phyloP scores from a whole-genome alignment of 2,329 filamentous ascomycete species.

The Claviceps africana region DNA sequence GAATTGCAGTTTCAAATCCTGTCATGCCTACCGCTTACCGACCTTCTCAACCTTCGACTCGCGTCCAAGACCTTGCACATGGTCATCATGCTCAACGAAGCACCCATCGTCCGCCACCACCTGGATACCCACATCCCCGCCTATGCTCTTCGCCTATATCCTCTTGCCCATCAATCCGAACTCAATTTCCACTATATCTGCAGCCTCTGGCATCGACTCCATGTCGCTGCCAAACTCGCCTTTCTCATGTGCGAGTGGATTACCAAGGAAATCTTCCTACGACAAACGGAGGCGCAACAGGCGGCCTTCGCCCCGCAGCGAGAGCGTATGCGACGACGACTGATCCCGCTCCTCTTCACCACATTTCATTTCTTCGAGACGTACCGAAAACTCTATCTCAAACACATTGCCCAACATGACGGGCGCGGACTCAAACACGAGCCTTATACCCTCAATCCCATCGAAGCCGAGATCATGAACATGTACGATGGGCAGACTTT shows the following conservation, averaged over 20 bases:
- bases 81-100: constrained; percentile 46
- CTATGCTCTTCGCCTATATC: constrained; percentile 47
- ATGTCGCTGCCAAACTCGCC: constrained; percentile 49
- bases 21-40: constrained; percentile 43
- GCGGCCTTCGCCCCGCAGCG: constrained; percentile 45
- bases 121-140: constrained; percentile 44
- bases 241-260: constrained; percentile 50
- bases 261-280: constrained; percentile 50
- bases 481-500: constrained; percentile 52
- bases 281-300: constrained; percentile 39
- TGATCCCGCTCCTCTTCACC: constrained; percentile 50
- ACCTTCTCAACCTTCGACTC: constrained; percentile 44
- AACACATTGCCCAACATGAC: constrained; percentile 38
- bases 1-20: constrained; percentile 52
- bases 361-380: constrained; percentile 56
- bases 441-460: constrained; percentile 48
- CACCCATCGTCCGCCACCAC: constrained; percentile 46
- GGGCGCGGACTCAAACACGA: constrained; percentile 36
- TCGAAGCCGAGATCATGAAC: constrained; percentile 46
- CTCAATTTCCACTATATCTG: constrained; percentile 48
- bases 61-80: constrained; percentile 46
- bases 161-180: constrained; percentile 29
- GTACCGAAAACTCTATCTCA: constrained; percentile 44
- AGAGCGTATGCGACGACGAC: constrained; percentile 48
- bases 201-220: constrained; percentile 50